Evolutionary conservation across 1,284 basidiomycete genomes (phyloP), one percentile per base, ranked within the genome.

Genomic region (Flammula alnicola): DNA sequence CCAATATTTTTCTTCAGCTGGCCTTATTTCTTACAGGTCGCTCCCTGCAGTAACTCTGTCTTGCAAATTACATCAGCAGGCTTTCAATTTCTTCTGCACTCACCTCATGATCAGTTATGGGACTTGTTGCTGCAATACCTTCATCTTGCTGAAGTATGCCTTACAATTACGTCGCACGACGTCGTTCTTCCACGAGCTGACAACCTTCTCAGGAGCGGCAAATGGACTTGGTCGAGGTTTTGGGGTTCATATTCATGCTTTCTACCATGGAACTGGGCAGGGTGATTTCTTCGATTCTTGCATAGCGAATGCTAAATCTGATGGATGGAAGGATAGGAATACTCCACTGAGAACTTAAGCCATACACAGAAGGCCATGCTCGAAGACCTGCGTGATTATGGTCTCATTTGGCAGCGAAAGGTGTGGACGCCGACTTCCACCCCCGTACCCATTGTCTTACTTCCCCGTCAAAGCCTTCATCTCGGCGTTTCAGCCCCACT

Each of bases 31-130:
- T 49, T 35, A 51, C 36, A 43, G 39, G 42, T 31, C n/a, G n/a
- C n/a, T 42, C 19, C 41, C 11, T 41, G 14, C 56, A 83, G 81
- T 59, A 74, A 81, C 58, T 69, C 75, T 61, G 44, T 77, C 66
- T 74, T 86, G 47, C 86, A 88, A 57, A 99, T 99, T 68, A 98
- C 95, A 9, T 97, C 95, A 9, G 79, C 86, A 33, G 97, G 97
- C 8, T 99, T 99, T 67, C 96, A 98, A 64, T 99, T 99, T 66
- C 79, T 99, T 45, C 80, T 99, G 17, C 91, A 98, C 66, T 89
- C 96, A 35, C 90, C 97, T n/a, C 93, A 98, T 64, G 91, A 90
- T 14, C 97, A 99, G 67, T 74, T 99, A n/a, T 99, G 97, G 97
- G 91, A 94, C 65, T 76, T 99, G 32, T 74, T 99, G 46, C 78